Evolutionary conservation across 2,329 filamentous ascomycete genomes (phyloP), one percentile per base, ranked within the genome.

Genomic region (Fusarium sp.): DNA sequence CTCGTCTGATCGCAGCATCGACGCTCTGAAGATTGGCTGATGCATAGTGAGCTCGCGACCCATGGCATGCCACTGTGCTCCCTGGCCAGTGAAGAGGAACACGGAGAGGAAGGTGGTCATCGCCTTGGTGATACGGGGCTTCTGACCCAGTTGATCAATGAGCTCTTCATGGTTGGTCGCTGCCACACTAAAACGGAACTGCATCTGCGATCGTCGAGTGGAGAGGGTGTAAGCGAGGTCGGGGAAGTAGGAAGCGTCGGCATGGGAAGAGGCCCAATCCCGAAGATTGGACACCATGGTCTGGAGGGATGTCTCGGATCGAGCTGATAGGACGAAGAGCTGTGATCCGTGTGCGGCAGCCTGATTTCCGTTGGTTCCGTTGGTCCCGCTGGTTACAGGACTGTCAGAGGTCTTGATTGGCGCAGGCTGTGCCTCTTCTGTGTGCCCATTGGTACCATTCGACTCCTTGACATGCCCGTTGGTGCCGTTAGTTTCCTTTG

Each of bases 1-100:
- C 6, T 4, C 27, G 13, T 45, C 54, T 1, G 52, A 75, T 29
- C 24, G 59, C 20, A 27, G 37, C 59, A 66, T 76, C 18, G 52
- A 77, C 50, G 50, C 34, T 58, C 50, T 66, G 40, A 63, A 78
- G 35, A 35, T 35, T 10, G 27, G 45, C 27, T 62, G 54, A 11
- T 20, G 59, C 66, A 14, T 29, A 7, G 45, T 47, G 31, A 69
- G 71, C 83, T 64, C 6, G 37, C 67, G 50, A 2, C 80, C 81
- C 81, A 83, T 83, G 13, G 61, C 58, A 10, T 76, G 68, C 81
- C 82, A 84, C 52, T 83, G 82, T 0, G 81, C 80, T 4, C 82
- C 82, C 34, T 84, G 82, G 0, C 82, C 82, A 0, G 80, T 82
- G 64, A 83, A 83, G 8, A 82, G 66, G 35, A 73, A 73, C 6